Conservation (phyloP, 768 basidiomycete species). For the Leucocoprinus leucothites region DNA sequence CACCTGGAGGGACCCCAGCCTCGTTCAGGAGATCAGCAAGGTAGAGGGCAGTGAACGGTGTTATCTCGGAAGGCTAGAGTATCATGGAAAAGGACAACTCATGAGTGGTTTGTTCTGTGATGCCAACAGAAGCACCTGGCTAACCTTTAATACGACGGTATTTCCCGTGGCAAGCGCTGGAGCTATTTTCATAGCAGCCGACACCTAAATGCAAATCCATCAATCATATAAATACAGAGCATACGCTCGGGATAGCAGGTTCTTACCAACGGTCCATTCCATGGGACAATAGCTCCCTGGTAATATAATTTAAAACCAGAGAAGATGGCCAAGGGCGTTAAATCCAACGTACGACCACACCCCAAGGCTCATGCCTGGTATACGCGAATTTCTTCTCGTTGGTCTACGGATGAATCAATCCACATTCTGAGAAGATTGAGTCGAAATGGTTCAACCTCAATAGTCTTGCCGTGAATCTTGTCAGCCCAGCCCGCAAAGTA, state of each 20-base stretch:
- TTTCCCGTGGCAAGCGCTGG: conserved; percentile 81
- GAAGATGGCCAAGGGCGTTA: no score
- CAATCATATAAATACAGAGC: not conserved
- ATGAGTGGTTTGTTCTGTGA: not conserved
- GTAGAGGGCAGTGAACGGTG: conserved; percentile 62
- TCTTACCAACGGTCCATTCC: conserved; percentile 44
- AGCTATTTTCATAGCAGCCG: conserved; percentile 66
- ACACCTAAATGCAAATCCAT: conserved; percentile 23
- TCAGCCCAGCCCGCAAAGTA: conserved; percentile 94
- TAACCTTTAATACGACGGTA: conserved; percentile 60
- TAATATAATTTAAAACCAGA: no score
- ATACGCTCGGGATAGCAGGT: no score
- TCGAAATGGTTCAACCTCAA: conserved; percentile 59
- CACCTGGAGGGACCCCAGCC: conserved; percentile 76
- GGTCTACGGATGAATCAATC: conserved; percentile 31
- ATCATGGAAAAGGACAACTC: not conserved
- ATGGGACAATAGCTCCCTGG: conserved; percentile 56
- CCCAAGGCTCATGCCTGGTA: conserved; percentile 66
- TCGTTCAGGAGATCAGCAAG: conserved; percentile 51
- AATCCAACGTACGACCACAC: conserved; percentile 41
- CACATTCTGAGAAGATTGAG: not conserved
- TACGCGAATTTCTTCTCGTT: conserved; percentile 56
- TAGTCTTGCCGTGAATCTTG: conserved; percentile 73
- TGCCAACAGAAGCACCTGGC: not conserved
- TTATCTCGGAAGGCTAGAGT: conserved; percentile 63